Percentiles rank a stretch among this genome's conserved stretches.
Evolutionary conservation across 225 moss, liverwort and hornwort genomes (phyloP).

Genomic region (Lunularia cruciata): DNA sequence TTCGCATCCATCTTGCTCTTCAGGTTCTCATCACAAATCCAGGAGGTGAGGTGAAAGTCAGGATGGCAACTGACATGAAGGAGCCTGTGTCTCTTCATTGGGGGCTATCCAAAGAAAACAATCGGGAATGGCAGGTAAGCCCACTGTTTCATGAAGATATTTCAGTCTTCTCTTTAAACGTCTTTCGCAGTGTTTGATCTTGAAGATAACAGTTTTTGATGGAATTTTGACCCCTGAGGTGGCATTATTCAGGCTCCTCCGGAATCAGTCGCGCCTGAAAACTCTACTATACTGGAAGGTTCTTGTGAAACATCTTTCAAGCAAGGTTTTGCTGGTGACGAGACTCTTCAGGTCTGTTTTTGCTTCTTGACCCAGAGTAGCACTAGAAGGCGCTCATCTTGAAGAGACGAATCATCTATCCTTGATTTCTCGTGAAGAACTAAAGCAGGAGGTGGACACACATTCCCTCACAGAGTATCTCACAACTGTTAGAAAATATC

Average conservation of each 20-base stretch:
- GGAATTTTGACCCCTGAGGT: no score
- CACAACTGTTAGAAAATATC: no score
- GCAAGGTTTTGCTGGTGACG: conserved; percentile 72
- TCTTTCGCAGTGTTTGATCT: background rate
- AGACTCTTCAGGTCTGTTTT: conserved; percentile 64
- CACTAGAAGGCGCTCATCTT: no score
- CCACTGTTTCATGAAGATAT: no score
- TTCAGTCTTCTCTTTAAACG: no score
- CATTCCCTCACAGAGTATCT: no score
- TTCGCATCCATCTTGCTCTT: no score
- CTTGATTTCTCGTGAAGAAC: no score
- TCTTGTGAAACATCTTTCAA: conserved; percentile 70
- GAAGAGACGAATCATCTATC: no score
- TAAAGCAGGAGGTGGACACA: no score
- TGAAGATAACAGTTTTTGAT: no score
- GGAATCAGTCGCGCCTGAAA: conserved; percentile 58
- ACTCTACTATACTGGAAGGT: conserved; percentile 55
- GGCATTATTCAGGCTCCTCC: conserved; percentile 62
- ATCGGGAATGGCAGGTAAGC: conserved; percentile 86
- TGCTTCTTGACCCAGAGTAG: background rate
- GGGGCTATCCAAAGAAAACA: conserved; percentile 76
- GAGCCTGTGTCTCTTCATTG: conserved; percentile 75
- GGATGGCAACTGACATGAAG: conserved; percentile 75
- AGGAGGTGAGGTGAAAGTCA: conserved; percentile 55
- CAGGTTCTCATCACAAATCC: conserved; percentile 74